Evolutionary conservation across 2,329 filamentous ascomycete genomes (phyloP).

Genomic region (Talaromyces sp.): DNA sequence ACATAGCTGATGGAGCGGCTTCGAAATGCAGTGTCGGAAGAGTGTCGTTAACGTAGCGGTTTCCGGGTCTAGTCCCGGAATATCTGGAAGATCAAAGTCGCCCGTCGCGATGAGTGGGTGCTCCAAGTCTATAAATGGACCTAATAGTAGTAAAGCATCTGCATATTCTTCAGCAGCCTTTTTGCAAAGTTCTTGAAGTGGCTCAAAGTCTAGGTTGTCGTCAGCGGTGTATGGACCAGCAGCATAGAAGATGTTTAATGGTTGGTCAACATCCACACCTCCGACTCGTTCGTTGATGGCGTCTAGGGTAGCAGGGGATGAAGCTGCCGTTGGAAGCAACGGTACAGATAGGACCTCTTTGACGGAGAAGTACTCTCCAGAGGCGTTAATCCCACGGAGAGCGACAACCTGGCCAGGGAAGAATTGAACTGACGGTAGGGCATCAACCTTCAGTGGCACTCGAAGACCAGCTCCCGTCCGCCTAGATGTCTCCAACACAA

Average conservation of each 20-base stretch:
- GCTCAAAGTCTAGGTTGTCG: slow-evolving; percentile 85
- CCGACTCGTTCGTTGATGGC: slow-evolving; percentile 64
- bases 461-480: slow-evolving; percentile 76
- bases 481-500: slow-evolving; percentile 84
- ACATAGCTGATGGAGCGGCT: slow-evolving; percentile 65
- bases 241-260: slow-evolving; percentile 71
- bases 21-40: slow-evolving; percentile 74
- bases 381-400: slow-evolving; percentile 77
- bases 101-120: slow-evolving; percentile 80
- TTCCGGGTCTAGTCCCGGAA: slow-evolving; percentile 65
- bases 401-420: slow-evolving; percentile 95
- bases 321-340: slow-evolving; percentile 68
- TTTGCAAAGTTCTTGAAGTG: slow-evolving; percentile 73
- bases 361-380: slow-evolving; percentile 76
- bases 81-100: slow-evolving; percentile 69
- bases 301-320: slow-evolving; percentile 60
- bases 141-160: slow-evolving; percentile 73
- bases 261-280: slow-evolving; percentile 58
- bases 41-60: slow-evolving; percentile 73
- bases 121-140: slow-evolving; percentile 86
- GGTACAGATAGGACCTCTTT: slow-evolving; percentile 71
- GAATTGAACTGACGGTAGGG: slow-evolving; percentile 67
- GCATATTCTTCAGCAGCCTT: slow-evolving; percentile 68
- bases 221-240: slow-evolving; percentile 90
- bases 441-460: slow-evolving; percentile 71